Evolutionary conservation across 441 rosid genomes (phyloP), one percentile per base, ranked within the genome.

Genomic region (Viola pubescens): DNA sequence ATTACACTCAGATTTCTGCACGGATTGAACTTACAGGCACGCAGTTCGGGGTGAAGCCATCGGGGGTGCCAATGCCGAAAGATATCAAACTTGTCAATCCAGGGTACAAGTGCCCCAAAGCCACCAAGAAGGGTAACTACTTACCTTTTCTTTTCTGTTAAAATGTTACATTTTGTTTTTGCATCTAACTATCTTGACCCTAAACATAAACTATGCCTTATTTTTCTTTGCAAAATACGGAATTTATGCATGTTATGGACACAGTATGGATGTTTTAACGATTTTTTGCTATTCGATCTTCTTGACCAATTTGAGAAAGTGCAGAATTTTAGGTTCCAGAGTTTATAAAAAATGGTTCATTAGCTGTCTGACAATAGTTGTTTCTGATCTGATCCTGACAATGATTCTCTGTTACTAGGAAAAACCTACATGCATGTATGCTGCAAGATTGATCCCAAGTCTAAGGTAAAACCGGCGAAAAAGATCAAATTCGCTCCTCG

Each of bases 381-480:
- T 26, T 26, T 26, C 34, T 26, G 34, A 26, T 26, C 34, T 26
- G 34, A 26, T 26, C 34, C 34, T 26, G 34, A 26, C 34, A 2
- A 26, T 26, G 34, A 26, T 39, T 16, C 48, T 45, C 52, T 37
- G 4, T 11, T 50, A 52, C 37, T 65, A 85, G 91, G 82, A 9
- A 73, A 65, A 50, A 65, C 63, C 13, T 59, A 65, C 39, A 70
- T 91, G 97, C 71, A 76, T 53, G 71, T 77, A 9, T 91, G 98
- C 13, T 91, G 97, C 69, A 77, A 69, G 60, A 89, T 63, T 73
- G 74, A 89, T 59, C 87, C 85, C 4, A 91, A 89, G 65, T 64
- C 55, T 50, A 91, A 91, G 76, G 49, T 11, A 5, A 86, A 81
- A 59, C 62, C 56, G 8, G 0, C 7, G 1, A 83, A 79, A 48